Evolutionary conservation across 305 asterid species (phyloP).

Genomic region (Fraxinus xanthoxyloides): DNA sequence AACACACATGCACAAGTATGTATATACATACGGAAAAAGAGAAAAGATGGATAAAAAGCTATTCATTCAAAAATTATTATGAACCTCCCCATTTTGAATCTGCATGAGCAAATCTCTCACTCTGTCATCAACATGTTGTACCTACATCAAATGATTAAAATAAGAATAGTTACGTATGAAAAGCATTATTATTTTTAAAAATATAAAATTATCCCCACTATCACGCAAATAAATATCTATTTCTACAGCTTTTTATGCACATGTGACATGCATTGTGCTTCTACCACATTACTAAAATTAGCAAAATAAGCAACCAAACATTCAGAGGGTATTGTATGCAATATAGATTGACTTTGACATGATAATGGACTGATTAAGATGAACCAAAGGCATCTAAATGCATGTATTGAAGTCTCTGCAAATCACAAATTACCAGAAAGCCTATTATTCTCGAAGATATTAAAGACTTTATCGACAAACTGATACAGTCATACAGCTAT

Average conservation of each 20-base stretch:
- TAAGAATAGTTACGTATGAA: slow-evolving; percentile 6
- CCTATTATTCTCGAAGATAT: background rate
- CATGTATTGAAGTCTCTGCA: background rate
- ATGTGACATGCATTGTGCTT: background rate
- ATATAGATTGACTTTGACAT: no score
- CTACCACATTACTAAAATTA: background rate
- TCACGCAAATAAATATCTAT: background rate
- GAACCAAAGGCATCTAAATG: background rate
- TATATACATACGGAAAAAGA: background rate
- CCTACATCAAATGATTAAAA: slow-evolving; percentile 42
- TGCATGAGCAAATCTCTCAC: slow-evolving; percentile 56
- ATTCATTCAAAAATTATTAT: slow-evolving; percentile 21
- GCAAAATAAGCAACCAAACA: slow-evolving; percentile 1
- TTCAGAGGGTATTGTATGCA: no score
- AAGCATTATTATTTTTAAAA: background rate
- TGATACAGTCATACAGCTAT: background rate
- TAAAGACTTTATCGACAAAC: background rate
- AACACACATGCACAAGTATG: background rate
- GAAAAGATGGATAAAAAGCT: slow-evolving; percentile 13
- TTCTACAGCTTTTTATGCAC: background rate
- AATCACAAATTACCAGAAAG: background rate
- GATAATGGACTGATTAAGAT: background rate
- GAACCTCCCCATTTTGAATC: slow-evolving; percentile 73
- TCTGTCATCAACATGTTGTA: slow-evolving; percentile 65
- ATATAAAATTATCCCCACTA: background rate